Percentiles rank a stretch among this genome's conserved stretches.
Conservation (phyloP, 2,329 filamentous ascomycete species). For the Paecilomyces niveus region DNA sequence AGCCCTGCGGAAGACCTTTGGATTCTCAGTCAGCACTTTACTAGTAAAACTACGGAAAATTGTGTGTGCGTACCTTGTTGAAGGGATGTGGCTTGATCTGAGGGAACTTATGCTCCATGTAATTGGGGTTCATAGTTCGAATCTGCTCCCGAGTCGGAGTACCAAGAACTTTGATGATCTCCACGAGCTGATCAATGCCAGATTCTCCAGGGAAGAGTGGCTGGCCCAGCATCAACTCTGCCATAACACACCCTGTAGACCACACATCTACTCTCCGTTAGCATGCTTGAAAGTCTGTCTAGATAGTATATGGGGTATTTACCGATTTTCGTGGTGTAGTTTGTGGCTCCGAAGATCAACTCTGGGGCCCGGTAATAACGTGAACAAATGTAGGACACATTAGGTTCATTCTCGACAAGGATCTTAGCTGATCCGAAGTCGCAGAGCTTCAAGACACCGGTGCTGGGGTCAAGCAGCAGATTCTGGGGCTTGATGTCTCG, state of each 20-base stretch:
- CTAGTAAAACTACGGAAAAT: neutral
- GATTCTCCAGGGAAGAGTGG: conserved; percentile 97
- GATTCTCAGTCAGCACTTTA: conserved; percentile 12
- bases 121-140: conserved; percentile 99
- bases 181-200: conserved; percentile 94
- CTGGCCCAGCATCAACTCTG: conserved; percentile 96
- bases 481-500: conserved; percentile 99
- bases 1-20: conserved; percentile 87
- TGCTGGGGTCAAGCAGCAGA: conserved; percentile 82
- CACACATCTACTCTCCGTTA: conserved; percentile 67
- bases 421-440: conserved; percentile 99
- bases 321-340: conserved; percentile 99
- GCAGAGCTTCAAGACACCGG: conserved; percentile 90
- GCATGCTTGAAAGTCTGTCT: neutral
- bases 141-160: conserved; percentile 97
- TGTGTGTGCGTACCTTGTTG: conserved; percentile 60
- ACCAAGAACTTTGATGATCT: conserved; percentile 98
- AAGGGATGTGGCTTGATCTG: conserved; percentile 99
- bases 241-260: conserved; percentile 99
- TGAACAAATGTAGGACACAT: conserved; percentile 99
- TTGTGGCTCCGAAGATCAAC: conserved; percentile 96
- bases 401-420: conserved; percentile 95
- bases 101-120: conserved; percentile 99
- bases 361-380: conserved; percentile 97
- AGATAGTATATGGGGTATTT: conserved; percentile 33